Evolutionary conservation across 345 rosid genomes (phyloP), one percentile per base, ranked within the genome.

Genomic region (Salix arbutifolia): DNA sequence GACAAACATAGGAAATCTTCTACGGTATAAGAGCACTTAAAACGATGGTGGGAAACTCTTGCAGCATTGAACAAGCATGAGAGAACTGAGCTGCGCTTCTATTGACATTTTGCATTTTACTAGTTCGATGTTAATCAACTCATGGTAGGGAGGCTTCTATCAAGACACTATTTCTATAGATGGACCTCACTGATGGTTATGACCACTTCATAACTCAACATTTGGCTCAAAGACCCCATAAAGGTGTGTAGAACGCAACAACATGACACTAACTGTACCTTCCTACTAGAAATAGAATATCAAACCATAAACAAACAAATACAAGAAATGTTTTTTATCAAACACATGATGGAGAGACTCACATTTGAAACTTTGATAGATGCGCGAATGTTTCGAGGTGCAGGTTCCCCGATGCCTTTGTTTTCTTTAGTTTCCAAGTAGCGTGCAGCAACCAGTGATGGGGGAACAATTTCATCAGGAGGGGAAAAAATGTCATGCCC

Each of bases 401-500:
- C 80, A 40, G 86, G 80, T 77, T 93, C 94, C 73, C 91, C 93
- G 82, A 92, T 77, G 82, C 87, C 84, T 62, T 91, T 88, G 82
- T 86, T 90, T 80, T 92, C 97, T 69, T 88, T 92, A 28, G 80
- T 70, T 16, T 92, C 97, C 87, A 87, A 80, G 13, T 95, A 86
- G 9, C 93, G 91, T n/a, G 75, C 87, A 30, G 87, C 73, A 44
- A 88, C 79, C 9, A 94, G 87, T 69, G 62, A 56, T 37, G 98
- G 88, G 0, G 99, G 97, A 78, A 88, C 79, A 65, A 93, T 94
- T 85, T 96, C 98, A 10, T 94, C 96, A 52, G 98, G 98, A 25
- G 97, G 93, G 0, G 99, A 98, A 80, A 96, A 96, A 79, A 96
- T 96, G 84, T 92, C 92, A 70, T 92, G 91, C 58, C 98, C 99